Base-by-base conservation (phyloP, 164 flowering plant genomes). In the Stephania cephalantha region DNA sequence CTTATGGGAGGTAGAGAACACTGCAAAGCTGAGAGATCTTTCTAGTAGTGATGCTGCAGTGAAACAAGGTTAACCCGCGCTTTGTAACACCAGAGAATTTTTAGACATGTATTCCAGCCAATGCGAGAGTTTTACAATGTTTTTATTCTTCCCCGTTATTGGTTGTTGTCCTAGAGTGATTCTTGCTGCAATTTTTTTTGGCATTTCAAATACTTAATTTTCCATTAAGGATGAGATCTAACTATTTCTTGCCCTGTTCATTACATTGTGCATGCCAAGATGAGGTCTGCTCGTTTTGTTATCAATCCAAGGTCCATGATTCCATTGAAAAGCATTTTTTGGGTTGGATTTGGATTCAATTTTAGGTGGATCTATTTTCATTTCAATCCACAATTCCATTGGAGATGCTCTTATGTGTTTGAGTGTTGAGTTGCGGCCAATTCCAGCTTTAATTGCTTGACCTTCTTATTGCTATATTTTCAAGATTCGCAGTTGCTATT, bases 1-100 rank as follows among this genome's bases (percentile, higher is more conserved):
- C 91, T 46, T 88, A 90, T 76, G 83, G 84, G 46, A 86, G 92
- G 80, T 88, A 87, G 84, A 74, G 29, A 29, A 20, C 55, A 35
- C 6, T 10, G 9, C 8, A 61, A 61, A 20, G 5, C 25, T 5
- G 25, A n/a, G 66, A 61, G 18, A 61, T 61, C 22, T 61, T 18
- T 61, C 25, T 25, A 61, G 9, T 25, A 61, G 9, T 18, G 66
- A 4, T 18, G 66, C 66, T 5, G 66, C 25, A 18, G 22, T 18
- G 66, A n/a, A 44, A 46, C 71, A 15, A 35, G 3, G 10, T 75
- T 69, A 48, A 30, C 69, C 61, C 67, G 68, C 74, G 7, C 45
- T 35, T 52, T 81, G 75, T 78, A 78, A 65, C 69, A 55, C 70
- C 46, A 30, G 48, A 72, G 71, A 48, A 45, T 73, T 73, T 52